Base-by-base conservation (phyloP, 345 rosid genomes). In the Cardamine resedifolia region DNA sequence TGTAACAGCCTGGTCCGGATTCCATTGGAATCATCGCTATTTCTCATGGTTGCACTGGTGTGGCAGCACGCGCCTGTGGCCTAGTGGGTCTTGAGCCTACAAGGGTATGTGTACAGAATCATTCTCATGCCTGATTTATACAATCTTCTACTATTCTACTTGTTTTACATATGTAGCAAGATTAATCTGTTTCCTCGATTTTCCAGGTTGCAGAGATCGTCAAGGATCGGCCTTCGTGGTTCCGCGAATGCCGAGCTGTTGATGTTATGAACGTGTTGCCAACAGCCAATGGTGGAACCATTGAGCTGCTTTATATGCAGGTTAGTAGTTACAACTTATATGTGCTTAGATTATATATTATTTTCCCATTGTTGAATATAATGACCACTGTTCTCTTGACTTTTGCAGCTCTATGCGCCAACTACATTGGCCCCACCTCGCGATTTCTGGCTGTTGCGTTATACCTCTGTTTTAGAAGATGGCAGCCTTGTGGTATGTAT, bases 31-130 rank as follows among this genome's bases (percentile, higher is more conserved):
- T 96, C 97, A 79, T 96, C 80, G 92, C 98, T 85, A 96, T 96
- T 90, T 96, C 99, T 83, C 96, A 96, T 87, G 96, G 97, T 96
- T 86, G 98, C 87, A 24, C 95, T 84, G 99, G 99, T 56, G 98
- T 96, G 87, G 99, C 98, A 84, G 99, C 99, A 83, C 96, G 99
- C 70, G 99, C 99, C 78, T 96, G 99, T 14, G 99, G 99, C 88
- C 94, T 96, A 47, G 99, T 96, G 78, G 97, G 99, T 83, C 91
- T 96, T 20, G 99, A 96, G 72, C 98, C 99, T 79, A 90, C 99
- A 44, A 89, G 98, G 91, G 99, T 96, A 83, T 60, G 92, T 78
- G 2, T 43, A 45, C 58, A 49, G 23, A 53, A 15, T 63, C 44
- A 45, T 30, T 55, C 19, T 3, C 24, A 58, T 50, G 10, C 28